A percentile compares a stretch with the other conserved stretches of the same genome.
These are phyloP conservation scores for Lasiosphaeris hirsuta DNA, from an alignment of 495 filamentous ascomycete genomes.

Conservation along the genomic window DNA sequence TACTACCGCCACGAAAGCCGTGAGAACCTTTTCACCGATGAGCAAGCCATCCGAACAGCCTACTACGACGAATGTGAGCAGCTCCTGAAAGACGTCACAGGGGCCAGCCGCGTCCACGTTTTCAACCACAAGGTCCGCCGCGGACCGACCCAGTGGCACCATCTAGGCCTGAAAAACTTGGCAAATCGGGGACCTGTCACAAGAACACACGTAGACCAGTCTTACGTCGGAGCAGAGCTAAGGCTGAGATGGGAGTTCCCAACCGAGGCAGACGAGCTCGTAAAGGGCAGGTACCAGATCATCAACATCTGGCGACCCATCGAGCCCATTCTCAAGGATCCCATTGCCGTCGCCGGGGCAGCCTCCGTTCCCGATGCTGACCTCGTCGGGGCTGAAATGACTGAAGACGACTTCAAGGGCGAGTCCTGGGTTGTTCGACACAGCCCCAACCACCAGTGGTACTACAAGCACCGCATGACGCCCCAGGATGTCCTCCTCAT, in stretches of 20 bases:
- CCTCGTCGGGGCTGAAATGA: constrained; percentile 62
- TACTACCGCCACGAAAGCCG: constrained; percentile 28
- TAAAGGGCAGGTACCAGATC: constrained; percentile 56
- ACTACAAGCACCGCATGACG: constrained; percentile 65
- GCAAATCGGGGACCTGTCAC: constrained; percentile 58
- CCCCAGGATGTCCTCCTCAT: constrained; percentile 59
- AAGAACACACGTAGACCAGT: constrained; percentile 69
- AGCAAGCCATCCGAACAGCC: constrained; percentile 52
- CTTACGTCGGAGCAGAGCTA: constrained; percentile 55
- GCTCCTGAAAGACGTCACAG: constrained; percentile 60
- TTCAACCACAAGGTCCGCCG: constrained; percentile 75
- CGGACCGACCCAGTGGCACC: constrained; percentile 38
- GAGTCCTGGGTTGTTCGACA: constrained; percentile 68
- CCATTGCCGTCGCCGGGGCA: constrained; percentile 59
- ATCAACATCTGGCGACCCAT: constrained; percentile 61
- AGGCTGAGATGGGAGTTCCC: constrained; percentile 58
- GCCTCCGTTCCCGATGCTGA: constrained; percentile 59
- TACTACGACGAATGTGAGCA: constrained; percentile 64
- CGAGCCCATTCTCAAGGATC: constrained; percentile 56
- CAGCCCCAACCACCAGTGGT: constrained; percentile 59
- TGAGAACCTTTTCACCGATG: constrained; percentile 58
- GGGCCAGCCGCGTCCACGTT: constrained; percentile 59
- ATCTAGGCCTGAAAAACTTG: constrained; percentile 29
- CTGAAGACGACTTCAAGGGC: constrained; percentile 64
- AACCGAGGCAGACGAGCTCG: constrained; percentile 52